These are phyloP conservation scores for Chaetomium olivaceum DNA, from an alignment of 2,329 filamentous ascomycete species.

Conservation along the genomic window DNA sequence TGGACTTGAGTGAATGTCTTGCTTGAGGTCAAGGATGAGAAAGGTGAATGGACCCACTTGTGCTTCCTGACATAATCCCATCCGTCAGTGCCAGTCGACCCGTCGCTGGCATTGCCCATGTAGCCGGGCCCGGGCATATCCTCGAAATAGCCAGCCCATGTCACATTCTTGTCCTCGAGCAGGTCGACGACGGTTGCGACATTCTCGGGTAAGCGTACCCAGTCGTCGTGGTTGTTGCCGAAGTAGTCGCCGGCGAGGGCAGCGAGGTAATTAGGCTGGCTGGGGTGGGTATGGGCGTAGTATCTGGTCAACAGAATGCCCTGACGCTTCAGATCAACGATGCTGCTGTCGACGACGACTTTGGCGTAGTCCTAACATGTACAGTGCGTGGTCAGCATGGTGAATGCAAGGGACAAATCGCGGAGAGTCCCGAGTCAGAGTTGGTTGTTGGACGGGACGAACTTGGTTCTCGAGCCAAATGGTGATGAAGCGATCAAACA, in stretches of 20 bases:
- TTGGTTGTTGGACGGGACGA: conserved; percentile 17
- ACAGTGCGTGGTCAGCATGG: background rate
- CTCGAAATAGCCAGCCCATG: conserved; percentile 51
- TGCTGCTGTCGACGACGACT: conserved; percentile 43
- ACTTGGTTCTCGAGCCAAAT: conserved; percentile 50
- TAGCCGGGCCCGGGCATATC: conserved; percentile 49
- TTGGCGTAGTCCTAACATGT: conserved; percentile 45
- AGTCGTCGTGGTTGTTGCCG: conserved; percentile 49
- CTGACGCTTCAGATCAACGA: conserved; percentile 44
- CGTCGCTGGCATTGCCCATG: conserved; percentile 46
- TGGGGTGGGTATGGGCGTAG: conserved; percentile 49
- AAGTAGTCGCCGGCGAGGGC: conserved; percentile 51
- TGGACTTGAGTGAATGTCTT: background rate
- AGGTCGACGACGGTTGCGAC: conserved; percentile 51
- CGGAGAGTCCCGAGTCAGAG: too few relatives aligned
- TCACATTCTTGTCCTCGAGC: conserved; percentile 44
- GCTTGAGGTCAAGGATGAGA: background rate
- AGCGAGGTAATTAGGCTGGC: conserved; percentile 51
- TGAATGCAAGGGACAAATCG: background rate
- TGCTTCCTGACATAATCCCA: conserved; percentile 48
- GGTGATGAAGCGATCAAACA: conserved; percentile 47
- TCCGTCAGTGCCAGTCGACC: conserved; percentile 34
- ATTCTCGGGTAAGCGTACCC: conserved; percentile 46
- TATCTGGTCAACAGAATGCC: conserved; percentile 49
- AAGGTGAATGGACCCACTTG: conserved; percentile 36